A percentile compares a stretch with the other conserved stretches of the same genome.
Conservation (phyloP, 805 yeast genomes). For the Candida suzukii region DNA sequence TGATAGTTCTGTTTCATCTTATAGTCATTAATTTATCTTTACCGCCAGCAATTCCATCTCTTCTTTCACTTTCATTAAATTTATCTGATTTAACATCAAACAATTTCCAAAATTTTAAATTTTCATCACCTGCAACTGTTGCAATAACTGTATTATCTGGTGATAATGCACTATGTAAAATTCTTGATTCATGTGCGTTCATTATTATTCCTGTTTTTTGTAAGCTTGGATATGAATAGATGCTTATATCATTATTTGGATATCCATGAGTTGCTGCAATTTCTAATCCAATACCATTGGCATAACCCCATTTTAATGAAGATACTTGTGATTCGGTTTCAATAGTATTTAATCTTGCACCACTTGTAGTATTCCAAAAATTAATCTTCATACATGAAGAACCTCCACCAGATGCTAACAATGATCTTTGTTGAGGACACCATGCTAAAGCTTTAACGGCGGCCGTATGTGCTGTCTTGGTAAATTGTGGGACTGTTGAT, state of each 20-base stretch:
- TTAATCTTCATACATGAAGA: constrained; percentile 82
- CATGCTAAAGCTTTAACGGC: constrained; percentile 94
- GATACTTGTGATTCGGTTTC: constrained; percentile 93
- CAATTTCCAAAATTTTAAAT: constrained; percentile 88
- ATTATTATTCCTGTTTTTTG: constrained; percentile 82
- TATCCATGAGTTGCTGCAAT: constrained; percentile 91
- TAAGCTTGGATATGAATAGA: constrained; percentile 80
- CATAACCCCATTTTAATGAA: constrained; percentile 87
- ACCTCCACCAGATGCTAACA: constrained; percentile 97
- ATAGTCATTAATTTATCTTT: background rate
- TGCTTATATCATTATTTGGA: constrained; percentile 76
- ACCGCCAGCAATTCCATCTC: background rate
- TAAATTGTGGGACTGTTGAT: constrained; percentile 57
- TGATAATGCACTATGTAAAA: constrained; percentile 73
- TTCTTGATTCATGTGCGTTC: constrained; percentile 86
- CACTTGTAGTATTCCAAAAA: constrained; percentile 93
- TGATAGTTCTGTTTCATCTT: background rate
- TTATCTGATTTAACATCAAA: constrained; percentile 43
- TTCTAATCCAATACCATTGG: constrained; percentile 67
- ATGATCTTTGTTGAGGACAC: constrained; percentile 80
- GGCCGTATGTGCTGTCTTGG: constrained; percentile 77
- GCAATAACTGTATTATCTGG: constrained; percentile 90
- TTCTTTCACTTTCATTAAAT: background rate
- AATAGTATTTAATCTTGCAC: constrained; percentile 76
- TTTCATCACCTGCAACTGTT: constrained; percentile 95